Evolutionary conservation across 164 flowering plant species (phyloP).

Genomic region (Euptelea pleiosperma): DNA sequence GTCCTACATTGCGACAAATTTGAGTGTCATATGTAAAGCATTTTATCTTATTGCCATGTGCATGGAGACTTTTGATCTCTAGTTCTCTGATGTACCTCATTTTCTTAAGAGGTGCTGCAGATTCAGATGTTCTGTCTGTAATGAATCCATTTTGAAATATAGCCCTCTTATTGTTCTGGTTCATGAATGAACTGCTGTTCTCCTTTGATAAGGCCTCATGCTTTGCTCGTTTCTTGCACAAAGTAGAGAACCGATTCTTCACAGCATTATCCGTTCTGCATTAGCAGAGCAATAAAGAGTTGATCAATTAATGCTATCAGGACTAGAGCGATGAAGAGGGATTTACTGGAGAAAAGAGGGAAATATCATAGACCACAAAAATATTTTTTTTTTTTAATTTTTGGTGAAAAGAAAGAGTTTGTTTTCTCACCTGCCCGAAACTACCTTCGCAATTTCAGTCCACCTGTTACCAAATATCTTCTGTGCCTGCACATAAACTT

Average conservation of each 20-base stretch:
- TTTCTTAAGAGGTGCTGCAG: constrained; percentile 44
- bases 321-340: not conserved
- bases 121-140: constrained; percentile 30
- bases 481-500: constrained; percentile 68
- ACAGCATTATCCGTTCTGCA: constrained; percentile 98
- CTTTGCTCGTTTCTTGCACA: constrained; percentile 92
- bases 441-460: constrained; percentile 99
- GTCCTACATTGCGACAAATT: constrained; percentile 26
- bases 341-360: not conserved
- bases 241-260: constrained; percentile 87
- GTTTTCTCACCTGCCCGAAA: constrained; percentile 84
- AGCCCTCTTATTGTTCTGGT: constrained; percentile 60
- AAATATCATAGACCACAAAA: not conserved
- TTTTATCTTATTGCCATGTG: not conserved
- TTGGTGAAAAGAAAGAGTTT: not conserved
- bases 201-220: constrained; percentile 71
- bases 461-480: constrained; percentile 91
- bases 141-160: constrained; percentile 36
- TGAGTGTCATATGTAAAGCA: constrained; percentile 1
- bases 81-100: constrained; percentile 49
- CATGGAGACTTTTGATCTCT: not conserved
- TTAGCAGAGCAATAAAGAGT: constrained; percentile 2
- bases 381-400: too few species aligned
- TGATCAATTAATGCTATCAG: not conserved
- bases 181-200: constrained; percentile 47